Percentiles rank a stretch among this genome's conserved stretches.
These are phyloP conservation scores for Alternaria novae-zelandiae DNA, from an alignment of 2,329 filamentous ascomycete species.

Conservation along the genomic window DNA sequence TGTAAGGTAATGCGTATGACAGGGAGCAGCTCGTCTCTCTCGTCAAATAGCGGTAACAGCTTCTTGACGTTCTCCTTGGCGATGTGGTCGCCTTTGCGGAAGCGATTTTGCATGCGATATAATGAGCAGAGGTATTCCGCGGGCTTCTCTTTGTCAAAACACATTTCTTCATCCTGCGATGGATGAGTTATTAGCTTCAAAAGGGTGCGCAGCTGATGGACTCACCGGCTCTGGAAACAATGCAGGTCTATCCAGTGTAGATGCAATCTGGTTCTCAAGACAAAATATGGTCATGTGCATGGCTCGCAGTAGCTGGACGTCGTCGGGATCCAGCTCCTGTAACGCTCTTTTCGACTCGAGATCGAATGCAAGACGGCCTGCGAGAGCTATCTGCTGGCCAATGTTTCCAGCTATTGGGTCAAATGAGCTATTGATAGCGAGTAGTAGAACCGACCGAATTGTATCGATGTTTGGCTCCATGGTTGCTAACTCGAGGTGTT, in stretches of 20 bases:
- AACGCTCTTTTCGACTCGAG: conserved; percentile 35
- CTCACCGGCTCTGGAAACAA: conserved; percentile 45
- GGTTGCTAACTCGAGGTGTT: conserved; percentile 41
- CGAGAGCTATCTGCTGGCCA: conserved; percentile 46
- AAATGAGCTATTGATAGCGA: conserved; percentile 46
- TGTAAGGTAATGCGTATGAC: conserved; percentile 38
- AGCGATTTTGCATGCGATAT: conserved; percentile 44
- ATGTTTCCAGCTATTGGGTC: conserved; percentile 45
- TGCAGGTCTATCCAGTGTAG: conserved; percentile 43
- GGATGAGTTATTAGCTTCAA: conserved; percentile 9
- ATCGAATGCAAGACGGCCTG: conserved; percentile 41
- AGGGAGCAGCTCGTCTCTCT: conserved; percentile 31
- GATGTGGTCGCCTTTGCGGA: conserved; percentile 38
- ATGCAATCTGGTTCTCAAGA: conserved; percentile 45
- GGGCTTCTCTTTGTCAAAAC: conserved; percentile 36
- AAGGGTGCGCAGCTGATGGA: background rate
- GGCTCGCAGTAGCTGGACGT: conserved; percentile 30
- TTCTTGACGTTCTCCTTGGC: conserved; percentile 29
- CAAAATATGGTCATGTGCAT: conserved; percentile 47
- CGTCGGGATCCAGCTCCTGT: conserved; percentile 32
- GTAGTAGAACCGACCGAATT: conserved; percentile 39
- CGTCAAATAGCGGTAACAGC: conserved; percentile 35
- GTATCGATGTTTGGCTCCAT: conserved; percentile 41
- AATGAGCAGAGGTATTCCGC: conserved; percentile 44
- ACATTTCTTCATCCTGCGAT: conserved; percentile 32